Evolutionary conservation across 768 basidiomycete species (phyloP), one percentile per base, ranked within the genome.

Genomic region (Strobilomyces echinocephalus): DNA sequence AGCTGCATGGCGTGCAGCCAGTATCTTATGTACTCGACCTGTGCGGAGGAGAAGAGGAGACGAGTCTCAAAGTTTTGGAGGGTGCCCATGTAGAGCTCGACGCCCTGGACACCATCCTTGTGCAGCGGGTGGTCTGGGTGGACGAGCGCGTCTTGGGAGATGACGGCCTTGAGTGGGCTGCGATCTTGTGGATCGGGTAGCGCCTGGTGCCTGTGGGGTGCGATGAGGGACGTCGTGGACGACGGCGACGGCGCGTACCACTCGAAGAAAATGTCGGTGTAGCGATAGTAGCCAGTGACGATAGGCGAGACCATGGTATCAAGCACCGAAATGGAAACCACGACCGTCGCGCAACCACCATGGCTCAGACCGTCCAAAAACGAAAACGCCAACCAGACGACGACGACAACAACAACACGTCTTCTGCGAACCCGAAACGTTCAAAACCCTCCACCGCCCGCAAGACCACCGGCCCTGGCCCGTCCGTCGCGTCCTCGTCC

Each of bases 251-350:
- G 50, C n/a, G 20, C 62, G 59, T 61, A 86, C 89, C 86, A 91
- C 66, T 90, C 84, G 52, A 83, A 91, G 79, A 83, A 86, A 49
- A 93, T 84, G 69, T 94, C 91, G 0, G 89, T 89, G 65, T 87
- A 92, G 49, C 91, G 75, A 66, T 91, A 91, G 63, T 85, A 91
- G 14, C 88, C 88, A 53, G 79, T 84, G 46, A 84, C 69, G 5
- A 81, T 74, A 5, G 78, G 72, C 26, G 70, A 68, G 39, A 70
- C 70, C 69, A 69, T 69, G 10, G 38, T 69, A 12, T 40, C 56
- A 54, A 58, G 40, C 36, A 39, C 58, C 12, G 34, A 49, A 49
- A 50, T 14, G 62, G 57, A 52, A 63, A 41, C 1, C 21, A 4
- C 1, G 30, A 6, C 43, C 39, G 39, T 10, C 39, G 39, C 39